phyloP scores from a whole-genome alignment of 2,329 filamentous ascomycete species.

The Ceratocystiopsis sp. region DNA sequence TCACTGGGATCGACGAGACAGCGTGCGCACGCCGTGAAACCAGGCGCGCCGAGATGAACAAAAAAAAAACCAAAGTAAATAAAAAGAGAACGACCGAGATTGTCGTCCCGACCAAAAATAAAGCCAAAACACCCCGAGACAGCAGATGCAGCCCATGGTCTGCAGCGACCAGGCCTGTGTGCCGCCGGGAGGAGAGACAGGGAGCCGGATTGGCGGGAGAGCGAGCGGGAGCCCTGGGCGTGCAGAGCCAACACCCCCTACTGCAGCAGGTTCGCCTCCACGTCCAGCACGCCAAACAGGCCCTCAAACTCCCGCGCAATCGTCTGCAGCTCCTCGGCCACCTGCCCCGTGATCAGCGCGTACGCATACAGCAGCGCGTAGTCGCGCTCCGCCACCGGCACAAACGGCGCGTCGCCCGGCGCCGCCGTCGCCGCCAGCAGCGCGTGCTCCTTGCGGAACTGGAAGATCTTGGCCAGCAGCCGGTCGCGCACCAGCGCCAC shows the following conservation, averaged over 20 bases:
- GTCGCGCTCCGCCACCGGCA: conserved; percentile 52
- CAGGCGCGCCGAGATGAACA: no score
- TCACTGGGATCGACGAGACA: no score
- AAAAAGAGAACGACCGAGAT: no score
- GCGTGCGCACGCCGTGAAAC: no score
- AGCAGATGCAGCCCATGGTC: no score
- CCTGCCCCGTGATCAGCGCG: conserved; percentile 50
- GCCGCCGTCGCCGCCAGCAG: conserved; percentile 2
- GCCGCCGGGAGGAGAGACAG: neutral
- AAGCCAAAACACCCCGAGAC: no score
- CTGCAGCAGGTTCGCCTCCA: conserved; percentile 40
- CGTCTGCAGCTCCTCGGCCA: conserved; percentile 45
- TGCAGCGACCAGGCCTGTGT: no score
- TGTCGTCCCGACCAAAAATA: no score
- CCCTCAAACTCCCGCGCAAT: conserved; percentile 44
- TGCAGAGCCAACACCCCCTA: conserved; percentile 12
- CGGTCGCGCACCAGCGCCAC: conserved; percentile 67
- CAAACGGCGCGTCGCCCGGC: conserved; percentile 7
- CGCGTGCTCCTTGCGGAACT: conserved; percentile 57
- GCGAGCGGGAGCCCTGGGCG: no score
- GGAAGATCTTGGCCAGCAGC: conserved; percentile 72
- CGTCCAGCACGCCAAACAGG: conserved; percentile 45
- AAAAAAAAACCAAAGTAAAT: no score
- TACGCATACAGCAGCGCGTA: conserved; percentile 91
- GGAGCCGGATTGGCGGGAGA: neutral